phyloP scores from a whole-genome alignment of 2,329 filamentous ascomycete species.

The Zasmidium cellare region DNA sequence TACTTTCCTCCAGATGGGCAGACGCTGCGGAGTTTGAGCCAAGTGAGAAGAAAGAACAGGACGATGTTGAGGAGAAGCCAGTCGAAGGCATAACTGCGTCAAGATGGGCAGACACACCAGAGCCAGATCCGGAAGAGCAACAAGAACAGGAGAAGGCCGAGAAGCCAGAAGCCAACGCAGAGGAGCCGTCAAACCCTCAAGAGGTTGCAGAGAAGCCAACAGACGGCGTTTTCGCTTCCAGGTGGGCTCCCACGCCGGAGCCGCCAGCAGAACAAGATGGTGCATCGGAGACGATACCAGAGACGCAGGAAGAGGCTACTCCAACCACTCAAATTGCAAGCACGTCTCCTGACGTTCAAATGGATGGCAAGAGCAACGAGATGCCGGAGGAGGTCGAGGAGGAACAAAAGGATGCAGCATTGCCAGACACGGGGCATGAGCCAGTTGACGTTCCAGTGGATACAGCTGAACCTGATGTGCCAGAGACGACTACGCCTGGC shows the following conservation, averaged over 20 bases:
- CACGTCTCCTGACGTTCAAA: neutral
- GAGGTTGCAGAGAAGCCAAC: neutral
- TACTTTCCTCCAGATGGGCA: conserved; percentile 28
- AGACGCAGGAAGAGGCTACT: neutral
- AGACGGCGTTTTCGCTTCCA: conserved; percentile 10
- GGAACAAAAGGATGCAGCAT: neutral
- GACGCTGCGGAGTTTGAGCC: conserved; percentile 20
- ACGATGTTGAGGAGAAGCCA: conserved; percentile 11
- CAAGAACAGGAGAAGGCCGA: neutral
- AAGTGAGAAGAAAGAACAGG: conserved; percentile 4
- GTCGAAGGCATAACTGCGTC: conserved; percentile 28
- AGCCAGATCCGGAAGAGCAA: conserved; percentile 16
- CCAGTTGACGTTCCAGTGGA: neutral
- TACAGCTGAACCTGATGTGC: neutral
- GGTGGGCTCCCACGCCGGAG: conserved; percentile 25
- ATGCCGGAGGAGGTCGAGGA: neutral
- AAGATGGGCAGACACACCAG: conserved; percentile 29
- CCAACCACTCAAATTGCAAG: neutral
- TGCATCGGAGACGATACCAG: neutral
- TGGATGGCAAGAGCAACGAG: neutral
- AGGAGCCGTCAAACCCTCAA: neutral
- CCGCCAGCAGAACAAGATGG: neutral
- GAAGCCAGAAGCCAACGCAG: conserved; percentile 11
- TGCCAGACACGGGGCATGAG: neutral
- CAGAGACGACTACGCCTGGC: neutral